A percentile compares a stretch with the other conserved stretches of the same genome.
Evolutionary conservation across 306 rosid genomes (phyloP).

Genomic region (Lablab purpureus): DNA sequence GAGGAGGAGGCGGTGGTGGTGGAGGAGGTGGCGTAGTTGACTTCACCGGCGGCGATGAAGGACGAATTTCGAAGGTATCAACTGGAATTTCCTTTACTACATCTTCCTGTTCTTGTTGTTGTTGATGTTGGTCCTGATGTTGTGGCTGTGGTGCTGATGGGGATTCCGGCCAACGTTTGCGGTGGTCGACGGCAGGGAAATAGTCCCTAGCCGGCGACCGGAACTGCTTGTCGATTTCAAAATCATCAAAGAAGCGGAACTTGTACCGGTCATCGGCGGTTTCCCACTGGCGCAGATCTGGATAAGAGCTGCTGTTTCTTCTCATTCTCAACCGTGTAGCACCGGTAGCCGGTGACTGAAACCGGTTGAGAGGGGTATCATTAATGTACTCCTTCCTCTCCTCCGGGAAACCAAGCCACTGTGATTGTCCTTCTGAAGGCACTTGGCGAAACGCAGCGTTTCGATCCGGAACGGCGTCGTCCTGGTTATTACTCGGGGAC

Average conservation of each 20-base stretch:
- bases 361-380: constrained; percentile 22
- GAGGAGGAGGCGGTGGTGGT: constrained; percentile 58
- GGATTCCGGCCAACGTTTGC: constrained; percentile 20
- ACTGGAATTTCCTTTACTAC: constrained; percentile 71
- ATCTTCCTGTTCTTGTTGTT: background rate
- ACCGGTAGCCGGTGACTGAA: constrained; percentile 44
- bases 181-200: constrained; percentile 7
- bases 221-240: constrained; percentile 60
- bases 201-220: constrained; percentile 44
- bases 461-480: constrained; percentile 16
- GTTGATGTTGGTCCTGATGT: background rate
- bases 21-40: constrained; percentile 55
- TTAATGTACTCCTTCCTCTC: constrained; percentile 43
- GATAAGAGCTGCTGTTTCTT: constrained; percentile 73
- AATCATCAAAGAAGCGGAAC: constrained; percentile 76
- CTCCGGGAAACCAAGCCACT: constrained; percentile 57
- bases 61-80: constrained; percentile 52
- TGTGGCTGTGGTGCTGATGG: background rate
- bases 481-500: background rate
- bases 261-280: constrained; percentile 51
- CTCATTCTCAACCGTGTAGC: constrained; percentile 61
- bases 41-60: constrained; percentile 32
- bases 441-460: constrained; percentile 2
- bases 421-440: constrained; percentile 14
- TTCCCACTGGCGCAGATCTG: constrained; percentile 83